A percentile compares a stretch with the other conserved stretches of the same genome.
phyloP scores from a whole-genome alignment of 2,329 filamentous ascomycete species.

The Colletotrichum camelliae region DNA sequence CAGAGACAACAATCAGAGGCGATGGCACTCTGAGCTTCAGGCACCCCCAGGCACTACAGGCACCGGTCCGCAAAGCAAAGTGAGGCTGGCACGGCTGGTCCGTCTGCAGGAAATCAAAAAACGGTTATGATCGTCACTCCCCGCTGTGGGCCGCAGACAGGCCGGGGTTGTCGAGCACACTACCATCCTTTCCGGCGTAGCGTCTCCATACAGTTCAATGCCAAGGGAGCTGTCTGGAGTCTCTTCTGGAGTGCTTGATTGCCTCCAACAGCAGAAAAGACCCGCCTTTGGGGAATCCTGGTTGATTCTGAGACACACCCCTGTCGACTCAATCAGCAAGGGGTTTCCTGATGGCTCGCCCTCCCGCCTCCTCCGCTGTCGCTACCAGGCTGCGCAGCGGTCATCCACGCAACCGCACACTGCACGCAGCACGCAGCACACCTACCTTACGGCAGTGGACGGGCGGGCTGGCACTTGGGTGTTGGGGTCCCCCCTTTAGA shows the following conservation, averaged over 20 bases:
- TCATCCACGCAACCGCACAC: neutral
- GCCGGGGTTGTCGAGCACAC: slow-evolving; percentile 19
- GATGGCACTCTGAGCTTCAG: slow-evolving; percentile 8
- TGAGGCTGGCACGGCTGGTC: slow-evolving; percentile 22
- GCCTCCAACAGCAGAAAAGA: slow-evolving; percentile 1
- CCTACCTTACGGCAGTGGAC: neutral
- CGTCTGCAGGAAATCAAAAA: slow-evolving; percentile 25
- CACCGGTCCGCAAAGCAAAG: slow-evolving; percentile 10
- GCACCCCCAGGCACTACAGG: slow-evolving; percentile 2
- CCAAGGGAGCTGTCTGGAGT: slow-evolving; percentile 16
- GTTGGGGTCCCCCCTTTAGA: slow-evolving; percentile 4
- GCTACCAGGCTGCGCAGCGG: neutral
- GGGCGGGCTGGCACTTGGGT: neutral
- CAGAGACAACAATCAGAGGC: slow-evolving; percentile 1
- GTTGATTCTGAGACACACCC: slow-evolving; percentile 40
- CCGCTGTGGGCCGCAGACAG: slow-evolving; percentile 27
- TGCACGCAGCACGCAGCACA: neutral
- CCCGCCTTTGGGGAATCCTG: slow-evolving; percentile 35
- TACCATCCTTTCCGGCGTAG: slow-evolving; percentile 4
- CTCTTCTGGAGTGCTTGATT: slow-evolving; percentile 10
- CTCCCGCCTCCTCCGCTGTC: slow-evolving; percentile 4
- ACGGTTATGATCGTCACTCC: slow-evolving; percentile 31
- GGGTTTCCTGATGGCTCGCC: slow-evolving; percentile 8
- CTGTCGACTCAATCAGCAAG: slow-evolving; percentile 22
- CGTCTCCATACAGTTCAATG: slow-evolving; percentile 18